phyloP scores from a whole-genome alignment of 2,329 filamentous ascomycete species.

The Paracoccidioides lutzii region DNA sequence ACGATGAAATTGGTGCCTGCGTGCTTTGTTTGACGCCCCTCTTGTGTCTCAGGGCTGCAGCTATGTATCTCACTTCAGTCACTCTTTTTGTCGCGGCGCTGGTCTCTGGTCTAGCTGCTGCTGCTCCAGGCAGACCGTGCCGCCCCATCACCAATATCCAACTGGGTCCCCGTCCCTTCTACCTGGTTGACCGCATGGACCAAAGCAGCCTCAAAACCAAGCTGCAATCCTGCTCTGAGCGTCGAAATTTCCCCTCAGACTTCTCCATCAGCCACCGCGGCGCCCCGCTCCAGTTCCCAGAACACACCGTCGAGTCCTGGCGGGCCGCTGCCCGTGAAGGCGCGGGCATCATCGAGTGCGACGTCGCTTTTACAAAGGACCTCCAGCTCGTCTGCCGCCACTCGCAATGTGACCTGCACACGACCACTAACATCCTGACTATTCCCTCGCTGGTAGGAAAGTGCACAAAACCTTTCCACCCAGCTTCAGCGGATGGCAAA shows the following conservation, averaged over 20 bases:
- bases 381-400: constrained; percentile 55
- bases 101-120: not conserved
- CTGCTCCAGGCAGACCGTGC: not conserved
- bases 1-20: not conserved
- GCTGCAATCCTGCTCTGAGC: constrained; percentile 46
- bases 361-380: constrained; percentile 54
- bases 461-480: constrained; percentile 50
- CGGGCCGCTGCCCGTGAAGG: constrained; percentile 55
- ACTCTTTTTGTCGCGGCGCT: not conserved
- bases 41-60: not conserved
- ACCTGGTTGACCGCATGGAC: constrained; percentile 50
- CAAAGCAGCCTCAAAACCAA: constrained; percentile 46
- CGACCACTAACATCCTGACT: constrained; percentile 54
- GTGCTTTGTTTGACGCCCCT: not conserved
- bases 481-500: constrained; percentile 36
- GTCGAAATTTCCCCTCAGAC: constrained; percentile 37
- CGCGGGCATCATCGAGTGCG: constrained; percentile 54
- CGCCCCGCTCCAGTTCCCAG: constrained; percentile 50
- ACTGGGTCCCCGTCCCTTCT: constrained; percentile 52
- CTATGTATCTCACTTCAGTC: not conserved
- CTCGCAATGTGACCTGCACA: constrained; percentile 54
- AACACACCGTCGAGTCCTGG: constrained; percentile 48
- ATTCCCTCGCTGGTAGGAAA: constrained; percentile 51
- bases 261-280: constrained; percentile 54
- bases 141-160: constrained; percentile 32